These are phyloP conservation scores for Ploettnerulaceae sp. DNA, from an alignment of 2,329 filamentous ascomycete genomes.

Conservation along the genomic window DNA sequence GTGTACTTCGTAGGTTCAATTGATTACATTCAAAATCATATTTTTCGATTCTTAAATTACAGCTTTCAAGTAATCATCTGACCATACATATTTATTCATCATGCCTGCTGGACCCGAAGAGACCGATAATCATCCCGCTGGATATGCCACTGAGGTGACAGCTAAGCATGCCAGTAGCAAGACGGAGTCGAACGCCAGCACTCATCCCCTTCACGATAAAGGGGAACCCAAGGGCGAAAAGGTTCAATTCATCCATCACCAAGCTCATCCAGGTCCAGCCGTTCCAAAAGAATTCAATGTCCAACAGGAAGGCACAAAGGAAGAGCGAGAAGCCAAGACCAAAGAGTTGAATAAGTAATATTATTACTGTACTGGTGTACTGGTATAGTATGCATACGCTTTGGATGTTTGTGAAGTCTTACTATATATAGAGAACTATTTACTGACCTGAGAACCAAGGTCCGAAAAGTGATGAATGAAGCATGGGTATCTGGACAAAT, in stretches of 20 bases:
- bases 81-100: constrained; percentile 19
- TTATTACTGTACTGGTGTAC: too few relatives aligned
- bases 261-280: constrained; percentile 55
- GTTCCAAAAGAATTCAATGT: constrained; percentile 49
- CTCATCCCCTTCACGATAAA: constrained; percentile 35
- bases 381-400: constrained; percentile 22
- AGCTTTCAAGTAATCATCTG: neutral
- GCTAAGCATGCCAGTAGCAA: constrained; percentile 35
- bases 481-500: too few relatives aligned
- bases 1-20: neutral
- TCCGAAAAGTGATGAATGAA: too few relatives aligned
- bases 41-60: neutral
- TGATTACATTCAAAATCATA: neutral
- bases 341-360: constrained; percentile 58
- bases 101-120: constrained; percentile 38
- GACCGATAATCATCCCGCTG: constrained; percentile 27
- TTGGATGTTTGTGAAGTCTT: neutral
- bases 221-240: constrained; percentile 41
- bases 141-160: constrained; percentile 35
- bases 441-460: too few relatives aligned
- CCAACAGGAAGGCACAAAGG: constrained; percentile 58
- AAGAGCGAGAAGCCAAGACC: constrained; percentile 61
- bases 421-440: too few relatives aligned
- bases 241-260: constrained; percentile 46
- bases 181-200: constrained; percentile 35